phyloP scores from a whole-genome alignment of 129 eudicot species.

The Flaveria linearis region DNA sequence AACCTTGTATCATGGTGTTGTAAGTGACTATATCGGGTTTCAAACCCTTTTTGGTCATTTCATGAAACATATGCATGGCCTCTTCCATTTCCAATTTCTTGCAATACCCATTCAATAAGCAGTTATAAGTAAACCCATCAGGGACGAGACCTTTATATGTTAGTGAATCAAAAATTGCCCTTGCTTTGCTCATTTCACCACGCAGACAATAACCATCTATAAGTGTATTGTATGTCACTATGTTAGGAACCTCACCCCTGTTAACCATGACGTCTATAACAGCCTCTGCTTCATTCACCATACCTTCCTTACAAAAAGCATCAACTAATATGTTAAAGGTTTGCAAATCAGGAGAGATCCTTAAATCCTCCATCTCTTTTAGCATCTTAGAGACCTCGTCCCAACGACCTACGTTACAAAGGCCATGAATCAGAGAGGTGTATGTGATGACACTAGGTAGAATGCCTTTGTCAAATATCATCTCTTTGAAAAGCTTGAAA shows the following conservation, averaged over 20 bases:
- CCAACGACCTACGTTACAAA: no score
- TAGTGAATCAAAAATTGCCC: constrained; percentile 20
- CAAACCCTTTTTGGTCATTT: not conserved
- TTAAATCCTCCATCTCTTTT: constrained; percentile 24
- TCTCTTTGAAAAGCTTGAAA: not conserved
- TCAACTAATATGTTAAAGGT: constrained; percentile 37
- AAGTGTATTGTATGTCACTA: not conserved
- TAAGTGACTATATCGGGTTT: not conserved
- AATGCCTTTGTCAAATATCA: no score
- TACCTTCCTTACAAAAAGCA: constrained; percentile 44
- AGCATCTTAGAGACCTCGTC: no score
- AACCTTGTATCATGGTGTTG: not conserved
- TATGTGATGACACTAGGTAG: no score
- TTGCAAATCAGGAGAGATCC: not conserved
- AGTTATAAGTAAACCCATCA: constrained; percentile 13
- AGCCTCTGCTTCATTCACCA: constrained; percentile 28
- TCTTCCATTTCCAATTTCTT: not conserved
- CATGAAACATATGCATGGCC: not conserved
- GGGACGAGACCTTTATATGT: constrained; percentile 1
- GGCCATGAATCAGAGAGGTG: no score
- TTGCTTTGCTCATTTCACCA: constrained; percentile 25
- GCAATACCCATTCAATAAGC: constrained; percentile 37
- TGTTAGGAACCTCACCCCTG: not conserved
- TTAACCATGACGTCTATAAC: constrained; percentile 14
- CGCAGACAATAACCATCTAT: constrained; percentile 9